Evolutionary conservation across 1,284 basidiomycete genomes (phyloP).

Genomic region (Fomitopsis palustris): DNA sequence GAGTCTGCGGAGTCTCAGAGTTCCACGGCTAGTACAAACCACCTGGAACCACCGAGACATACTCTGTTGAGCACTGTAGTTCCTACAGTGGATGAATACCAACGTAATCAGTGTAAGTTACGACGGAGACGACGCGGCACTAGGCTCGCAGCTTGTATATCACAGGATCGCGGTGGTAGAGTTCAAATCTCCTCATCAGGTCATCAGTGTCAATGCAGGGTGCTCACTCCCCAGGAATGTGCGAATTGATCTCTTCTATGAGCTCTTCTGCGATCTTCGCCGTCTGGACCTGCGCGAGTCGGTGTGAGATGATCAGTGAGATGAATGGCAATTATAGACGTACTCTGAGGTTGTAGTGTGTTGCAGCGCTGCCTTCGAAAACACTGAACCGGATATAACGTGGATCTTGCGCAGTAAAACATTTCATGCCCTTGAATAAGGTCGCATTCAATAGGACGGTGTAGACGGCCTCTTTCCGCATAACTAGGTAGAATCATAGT

Average conservation of each 20-base stretch:
- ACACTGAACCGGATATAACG: conserved; percentile 78
- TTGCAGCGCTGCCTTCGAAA: conserved; percentile 61
- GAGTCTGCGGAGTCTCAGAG: too few relatives aligned
- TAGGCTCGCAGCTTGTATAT: not conserved
- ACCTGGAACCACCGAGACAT: not conserved
- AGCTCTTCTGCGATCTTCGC: conserved; percentile 33
- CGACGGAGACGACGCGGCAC: not conserved
- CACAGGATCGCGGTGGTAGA: not conserved
- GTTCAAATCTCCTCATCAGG: not conserved
- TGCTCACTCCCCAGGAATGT: conserved; percentile 26
- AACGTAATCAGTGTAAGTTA: not conserved
- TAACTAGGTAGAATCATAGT: conserved; percentile 52
- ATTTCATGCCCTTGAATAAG: conserved; percentile 85
- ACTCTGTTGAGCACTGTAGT: not conserved
- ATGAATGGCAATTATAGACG: conserved; percentile 22
- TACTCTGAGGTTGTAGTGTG: conserved; percentile 79
- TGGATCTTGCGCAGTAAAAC: conserved; percentile 74
- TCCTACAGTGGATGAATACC: not conserved
- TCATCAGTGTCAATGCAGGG: not conserved
- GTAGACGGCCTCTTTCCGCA: conserved; percentile 93
- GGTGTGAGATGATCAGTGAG: not conserved
- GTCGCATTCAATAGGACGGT: conserved; percentile 82
- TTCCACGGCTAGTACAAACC: not conserved
- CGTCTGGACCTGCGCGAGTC: conserved; percentile 26
- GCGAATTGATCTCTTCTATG: conserved; percentile 32